These are phyloP conservation scores for Dalechampia spathulata DNA, from an alignment of 441 rosid species.

Conservation along the genomic window DNA sequence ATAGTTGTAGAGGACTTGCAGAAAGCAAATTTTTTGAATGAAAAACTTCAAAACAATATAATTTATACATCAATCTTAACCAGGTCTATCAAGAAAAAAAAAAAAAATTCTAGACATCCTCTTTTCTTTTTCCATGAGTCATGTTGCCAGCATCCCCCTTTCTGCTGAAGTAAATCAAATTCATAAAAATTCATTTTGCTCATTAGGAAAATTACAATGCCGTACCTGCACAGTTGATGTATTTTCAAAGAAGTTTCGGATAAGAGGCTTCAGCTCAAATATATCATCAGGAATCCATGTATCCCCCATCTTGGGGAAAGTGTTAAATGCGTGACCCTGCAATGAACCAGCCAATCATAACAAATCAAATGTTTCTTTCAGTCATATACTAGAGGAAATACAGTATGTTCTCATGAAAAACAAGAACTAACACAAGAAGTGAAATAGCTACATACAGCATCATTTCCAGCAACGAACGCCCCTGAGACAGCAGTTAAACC, in stretches of 20 bases:
- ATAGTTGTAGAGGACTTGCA: background rate
- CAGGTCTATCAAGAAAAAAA: background rate
- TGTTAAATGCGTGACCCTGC: slow-evolving; percentile 83
- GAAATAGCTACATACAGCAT: slow-evolving; percentile 52
- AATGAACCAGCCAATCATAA: slow-evolving; percentile 6
- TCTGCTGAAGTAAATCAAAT: background rate
- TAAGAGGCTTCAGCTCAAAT: slow-evolving; percentile 66
- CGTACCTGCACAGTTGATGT: slow-evolving; percentile 77
- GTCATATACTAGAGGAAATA: slow-evolving; percentile 2
- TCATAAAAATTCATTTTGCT: background rate
- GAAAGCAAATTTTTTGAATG: background rate
- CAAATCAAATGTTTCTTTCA: background rate
- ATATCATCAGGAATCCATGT: slow-evolving; percentile 77
- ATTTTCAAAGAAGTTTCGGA: slow-evolving; percentile 89
- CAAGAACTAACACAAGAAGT: background rate
- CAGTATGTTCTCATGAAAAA: slow-evolving; percentile 3
- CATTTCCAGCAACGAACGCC: slow-evolving; percentile 96
- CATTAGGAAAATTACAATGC: background rate
- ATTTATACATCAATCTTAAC: background rate
- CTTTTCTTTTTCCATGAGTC: background rate
- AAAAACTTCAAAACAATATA: background rate
- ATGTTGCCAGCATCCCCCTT: background rate
- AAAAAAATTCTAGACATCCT: background rate
- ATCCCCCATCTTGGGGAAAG: slow-evolving; percentile 92
- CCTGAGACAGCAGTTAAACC: slow-evolving; percentile 86